Percentiles rank a stretch among this genome's conserved stretches.
These are phyloP conservation scores for Pythium inflatum DNA, from an alignment of 352 stramenopile species.

Conservation along the genomic window DNA sequence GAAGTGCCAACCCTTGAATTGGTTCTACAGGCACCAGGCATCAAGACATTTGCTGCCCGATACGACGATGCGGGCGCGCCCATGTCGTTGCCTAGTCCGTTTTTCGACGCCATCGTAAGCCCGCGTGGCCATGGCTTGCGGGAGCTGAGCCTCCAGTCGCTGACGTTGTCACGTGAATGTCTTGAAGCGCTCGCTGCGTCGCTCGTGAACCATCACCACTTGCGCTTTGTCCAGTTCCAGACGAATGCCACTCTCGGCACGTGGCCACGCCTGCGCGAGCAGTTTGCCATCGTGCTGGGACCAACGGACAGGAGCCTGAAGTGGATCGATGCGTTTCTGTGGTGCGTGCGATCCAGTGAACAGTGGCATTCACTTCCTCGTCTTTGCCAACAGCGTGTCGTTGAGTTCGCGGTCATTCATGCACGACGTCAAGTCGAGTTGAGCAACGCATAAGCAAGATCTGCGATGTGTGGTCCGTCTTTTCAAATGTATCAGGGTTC, in stretches of 20 bases:
- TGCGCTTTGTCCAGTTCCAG: background rate
- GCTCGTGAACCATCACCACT: background rate
- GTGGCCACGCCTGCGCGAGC: background rate
- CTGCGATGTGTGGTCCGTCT: too few relatives aligned
- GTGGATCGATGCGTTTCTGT: background rate
- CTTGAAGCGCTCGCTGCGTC: background rate
- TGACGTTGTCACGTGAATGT: background rate
- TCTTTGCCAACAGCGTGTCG: background rate
- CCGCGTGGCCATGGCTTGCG: background rate
- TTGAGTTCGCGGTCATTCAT: background rate
- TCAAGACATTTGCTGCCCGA: too few relatives aligned
- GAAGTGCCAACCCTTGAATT: too few relatives aligned
- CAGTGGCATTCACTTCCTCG: background rate
- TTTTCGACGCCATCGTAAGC: background rate
- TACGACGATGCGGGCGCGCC: background rate
- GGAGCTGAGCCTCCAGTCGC: background rate
- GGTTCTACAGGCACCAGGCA: too few relatives aligned
- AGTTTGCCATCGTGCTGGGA: background rate
- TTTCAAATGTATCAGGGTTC: too few relatives aligned
- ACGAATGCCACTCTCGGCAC: too few relatives aligned
- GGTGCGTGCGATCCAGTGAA: background rate
- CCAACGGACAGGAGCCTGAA: background rate
- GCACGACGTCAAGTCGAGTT: background rate
- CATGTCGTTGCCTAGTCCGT: background rate
- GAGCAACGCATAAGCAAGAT: too few relatives aligned